Evolutionary conservation across 129 eudicot genomes (phyloP), one percentile per base, ranked within the genome.

Genomic region (Cynara cardunculus): DNA sequence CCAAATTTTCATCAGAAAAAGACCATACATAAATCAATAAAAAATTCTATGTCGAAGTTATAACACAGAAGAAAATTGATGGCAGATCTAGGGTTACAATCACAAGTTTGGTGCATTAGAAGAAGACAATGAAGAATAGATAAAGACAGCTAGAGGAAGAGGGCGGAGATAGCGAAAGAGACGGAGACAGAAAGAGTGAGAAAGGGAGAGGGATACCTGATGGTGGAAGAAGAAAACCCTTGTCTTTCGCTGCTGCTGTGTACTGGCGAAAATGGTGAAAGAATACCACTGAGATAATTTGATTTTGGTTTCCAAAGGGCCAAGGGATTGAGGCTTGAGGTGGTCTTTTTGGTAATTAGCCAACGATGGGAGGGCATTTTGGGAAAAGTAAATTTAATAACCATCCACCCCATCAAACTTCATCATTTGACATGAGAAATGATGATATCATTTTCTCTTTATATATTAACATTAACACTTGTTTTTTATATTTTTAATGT

Each of bases 81-180:
- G 65, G 25, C 73, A 61, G 86, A 83, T 83, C 86, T 83, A 83
- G 86, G 82, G 81, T 77, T 83, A 46, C 39, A 83, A 72, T 76
- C 72, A 76, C 76, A 69, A 10, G 81, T 76, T 76, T 59, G 66
- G 82, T 75, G 76, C 76, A 76, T 82, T 59, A 61, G 41, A 71
- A 69, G 64, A 35, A 75, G 71, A 53, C 61, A 28, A 59, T 25
- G 46, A 68, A 44, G 13, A 68, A 67, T 5, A 14, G 31, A 81
- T 28, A 64, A 19, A 37, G 28, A 31, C 3, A 67, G 21, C 34
- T 7, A 14, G 14, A 72, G 41, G 7, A 25, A 59, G 30, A 18
- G 49, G 25, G 26, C 25, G 14, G 1, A n/a, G 5, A 75, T 22
- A 76, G 16, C 32, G 5, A 21, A 27, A 9, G 25, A 4, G 25